Evolutionary conservation across 192 early-diverging fungal genomes (phyloP).

Genomic region (Pecoramyces ruminantium): DNA sequence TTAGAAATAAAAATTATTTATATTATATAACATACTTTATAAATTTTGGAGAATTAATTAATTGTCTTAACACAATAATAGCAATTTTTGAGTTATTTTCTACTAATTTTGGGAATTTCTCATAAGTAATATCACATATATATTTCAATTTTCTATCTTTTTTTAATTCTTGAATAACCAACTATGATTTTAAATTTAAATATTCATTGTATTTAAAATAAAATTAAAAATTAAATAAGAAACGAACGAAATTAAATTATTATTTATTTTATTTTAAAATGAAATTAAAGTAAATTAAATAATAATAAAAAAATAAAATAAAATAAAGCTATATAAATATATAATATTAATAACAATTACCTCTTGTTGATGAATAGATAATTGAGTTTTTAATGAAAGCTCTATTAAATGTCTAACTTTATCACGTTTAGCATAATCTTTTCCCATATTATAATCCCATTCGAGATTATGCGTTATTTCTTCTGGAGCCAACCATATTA

Average conservation of each 20-base stretch:
- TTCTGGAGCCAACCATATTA: background rate
- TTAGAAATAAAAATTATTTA: no score
- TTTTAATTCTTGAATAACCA: background rate
- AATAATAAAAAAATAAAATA: background rate
- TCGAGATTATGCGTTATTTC: background rate
- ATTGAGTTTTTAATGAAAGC: background rate
- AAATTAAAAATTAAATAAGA: background rate
- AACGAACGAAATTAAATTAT: no score
- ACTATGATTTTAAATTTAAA: background rate
- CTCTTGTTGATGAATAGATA: background rate
- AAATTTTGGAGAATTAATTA: background rate
- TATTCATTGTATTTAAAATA: no score
- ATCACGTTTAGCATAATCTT: background rate
- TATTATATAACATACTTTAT: background rate
- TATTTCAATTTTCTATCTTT: background rate
- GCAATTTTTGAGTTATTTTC: background rate
- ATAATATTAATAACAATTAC: background rate
- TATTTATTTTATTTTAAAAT: no score
- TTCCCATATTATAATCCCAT: background rate
- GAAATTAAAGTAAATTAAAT: background rate
- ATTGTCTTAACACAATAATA: background rate
- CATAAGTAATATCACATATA: background rate
- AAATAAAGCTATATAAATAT: no score
- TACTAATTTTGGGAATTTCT: background rate
- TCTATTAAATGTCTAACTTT: background rate